Evolutionary conservation across 441 rosid species (phyloP), one percentile per base, ranked within the genome.

Genomic region (Manihot esculenta): DNA sequence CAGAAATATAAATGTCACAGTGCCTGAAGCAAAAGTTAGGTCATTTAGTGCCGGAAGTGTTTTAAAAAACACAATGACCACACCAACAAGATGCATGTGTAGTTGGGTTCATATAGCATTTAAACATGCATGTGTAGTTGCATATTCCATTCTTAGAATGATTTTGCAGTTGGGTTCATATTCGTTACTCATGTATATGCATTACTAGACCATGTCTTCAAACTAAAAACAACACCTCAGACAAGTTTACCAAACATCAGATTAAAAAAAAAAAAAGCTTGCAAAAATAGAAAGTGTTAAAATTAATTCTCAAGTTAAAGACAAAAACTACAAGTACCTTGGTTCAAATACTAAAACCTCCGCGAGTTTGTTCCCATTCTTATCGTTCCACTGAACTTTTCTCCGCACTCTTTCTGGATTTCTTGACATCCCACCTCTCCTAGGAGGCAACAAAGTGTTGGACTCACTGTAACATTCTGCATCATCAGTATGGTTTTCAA

Each of bases 381-480:
- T 93, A 53, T 93, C 98, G 62, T 91, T 93, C 98, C 98, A 93
- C 78, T 88, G 92, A 54, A 93, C 98, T 76, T 85, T 89, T 70
- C 92, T 79, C 79, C 77, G 47, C 1, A 74, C 82, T 80, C 88
- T 88, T 33, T 84, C 84, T 5, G 77, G 73, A 44, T 84, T 86
- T 75, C 85, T 89, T 0, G 88, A 83, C 89, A 89, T 89, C 61
- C 89, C 93, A 79, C 88, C 92, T 77, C 61, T 83, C 78, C 89
- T 81, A 4, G 91, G 91, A 51, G 96, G 89, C 83, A 93, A 80
- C 79, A 89, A 85, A 68, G 89, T 74, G 64, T 83, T 86, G 30
- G 87, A 82, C 75, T 92, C 98, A 64, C 87, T 82, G 20, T 82
- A 83, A 63, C 85, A 92, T 47, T 87, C 97, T 67, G 72, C 89